Percentiles rank a stretch among this genome's conserved stretches.
phyloP scores from a whole-genome alignment of 768 basidiomycete species.

The Hericium erinaceus region DNA sequence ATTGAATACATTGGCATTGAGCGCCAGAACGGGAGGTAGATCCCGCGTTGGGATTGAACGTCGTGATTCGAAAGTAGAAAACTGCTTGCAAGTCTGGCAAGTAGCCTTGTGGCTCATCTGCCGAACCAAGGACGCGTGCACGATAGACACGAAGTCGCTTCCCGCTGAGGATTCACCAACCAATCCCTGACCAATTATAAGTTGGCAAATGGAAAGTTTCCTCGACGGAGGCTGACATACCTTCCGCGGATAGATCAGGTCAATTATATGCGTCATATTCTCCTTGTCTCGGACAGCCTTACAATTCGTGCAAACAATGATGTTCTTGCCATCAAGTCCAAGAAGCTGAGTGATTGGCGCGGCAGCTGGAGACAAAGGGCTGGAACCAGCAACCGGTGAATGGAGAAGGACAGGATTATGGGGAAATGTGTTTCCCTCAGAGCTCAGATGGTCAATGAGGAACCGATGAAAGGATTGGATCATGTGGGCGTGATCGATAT shows the following conservation, averaged over 20 bases:
- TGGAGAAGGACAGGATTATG: slow-evolving; percentile 46
- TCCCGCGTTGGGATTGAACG: slow-evolving; percentile 55
- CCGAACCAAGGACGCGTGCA: slow-evolving; percentile 69
- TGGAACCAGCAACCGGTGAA: slow-evolving; percentile 17
- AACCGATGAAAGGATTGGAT: slow-evolving; percentile 96
- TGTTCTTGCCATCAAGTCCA: slow-evolving; percentile 69
- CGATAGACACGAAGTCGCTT: slow-evolving; percentile 54
- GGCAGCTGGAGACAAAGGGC: slow-evolving; percentile 29
- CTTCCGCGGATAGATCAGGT: slow-evolving; percentile 80
- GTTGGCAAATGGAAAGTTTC: not conserved
- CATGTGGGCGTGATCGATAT: slow-evolving; percentile 74
- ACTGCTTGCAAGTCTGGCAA: slow-evolving; percentile 76
- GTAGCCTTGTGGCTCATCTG: slow-evolving; percentile 80
- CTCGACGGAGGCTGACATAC: slow-evolving; percentile 29
- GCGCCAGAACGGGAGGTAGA: slow-evolving; percentile 74
- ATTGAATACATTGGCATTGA: slow-evolving; percentile 78
- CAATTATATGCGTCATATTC: slow-evolving; percentile 73
- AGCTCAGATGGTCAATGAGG: slow-evolving; percentile 74
- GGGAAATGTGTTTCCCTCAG: slow-evolving; percentile 59
- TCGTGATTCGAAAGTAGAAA: slow-evolving; percentile 60
- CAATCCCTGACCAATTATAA: slow-evolving; percentile 17
- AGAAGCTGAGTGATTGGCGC: slow-evolving; percentile 82
- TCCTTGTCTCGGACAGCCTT: slow-evolving; percentile 64
- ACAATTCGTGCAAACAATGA: slow-evolving; percentile 70
- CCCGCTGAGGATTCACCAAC: slow-evolving; percentile 27